Evolutionary conservation across 2,329 filamentous ascomycete genomes (phyloP).

Genomic region (Tolypocladium album): DNA sequence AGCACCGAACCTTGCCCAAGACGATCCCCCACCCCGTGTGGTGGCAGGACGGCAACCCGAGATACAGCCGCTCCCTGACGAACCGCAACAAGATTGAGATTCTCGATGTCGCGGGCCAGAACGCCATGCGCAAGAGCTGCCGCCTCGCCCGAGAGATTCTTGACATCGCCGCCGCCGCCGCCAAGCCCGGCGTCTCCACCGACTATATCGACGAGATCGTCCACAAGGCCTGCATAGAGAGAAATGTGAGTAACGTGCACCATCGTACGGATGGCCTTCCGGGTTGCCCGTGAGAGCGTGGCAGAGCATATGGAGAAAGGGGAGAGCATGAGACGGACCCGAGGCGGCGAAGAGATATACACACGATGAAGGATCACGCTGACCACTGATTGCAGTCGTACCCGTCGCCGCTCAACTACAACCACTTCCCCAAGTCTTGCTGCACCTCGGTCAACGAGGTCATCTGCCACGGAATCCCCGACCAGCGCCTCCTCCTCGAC

Average conservation of each 20-base stretch:
- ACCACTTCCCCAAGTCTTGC: conserved; percentile 93
- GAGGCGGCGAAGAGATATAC: neutral
- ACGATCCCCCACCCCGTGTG: conserved; percentile 81
- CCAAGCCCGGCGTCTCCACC: conserved; percentile 87
- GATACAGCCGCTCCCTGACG: conserved; percentile 47
- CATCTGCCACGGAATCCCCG: conserved; percentile 97
- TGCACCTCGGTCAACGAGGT: conserved; percentile 96
- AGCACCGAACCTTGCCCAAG: conserved; percentile 61
- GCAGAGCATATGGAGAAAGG: neutral
- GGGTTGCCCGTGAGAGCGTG: neutral
- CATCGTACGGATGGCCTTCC: neutral
- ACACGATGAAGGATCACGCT: neutral
- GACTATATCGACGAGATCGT: conserved; percentile 92
- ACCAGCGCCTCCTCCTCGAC: conserved; percentile 75
- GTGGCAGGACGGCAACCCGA: conserved; percentile 68
- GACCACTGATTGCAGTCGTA: conserved; percentile 56
- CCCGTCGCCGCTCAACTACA: conserved; percentile 90
- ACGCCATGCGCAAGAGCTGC: conserved; percentile 90
- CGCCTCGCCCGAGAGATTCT: conserved; percentile 79
- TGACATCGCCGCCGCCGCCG: conserved; percentile 76
- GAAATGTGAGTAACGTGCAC: conserved; percentile 54
- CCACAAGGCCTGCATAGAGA: conserved; percentile 87
- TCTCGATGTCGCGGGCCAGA: conserved; percentile 67
- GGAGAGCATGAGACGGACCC: neutral
- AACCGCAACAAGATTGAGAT: conserved; percentile 75